Evolutionary conservation across 83 land plant species (phyloP), one percentile per base, ranked within the genome.

Genomic region (Picea mariana): DNA sequence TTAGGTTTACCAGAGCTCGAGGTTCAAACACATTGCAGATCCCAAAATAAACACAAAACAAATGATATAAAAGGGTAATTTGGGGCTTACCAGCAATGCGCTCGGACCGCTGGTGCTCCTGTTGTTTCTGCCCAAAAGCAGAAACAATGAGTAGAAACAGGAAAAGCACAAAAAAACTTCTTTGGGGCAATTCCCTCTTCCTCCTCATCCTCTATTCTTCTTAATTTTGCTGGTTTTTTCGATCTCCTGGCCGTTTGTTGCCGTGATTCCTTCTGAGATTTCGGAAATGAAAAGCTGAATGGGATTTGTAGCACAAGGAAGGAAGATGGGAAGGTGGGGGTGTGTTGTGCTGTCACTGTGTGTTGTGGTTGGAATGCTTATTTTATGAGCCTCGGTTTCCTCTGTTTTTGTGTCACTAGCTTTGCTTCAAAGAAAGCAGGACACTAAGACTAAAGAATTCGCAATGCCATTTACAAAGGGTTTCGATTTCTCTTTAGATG

Each of bases 341-440:
- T 44, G 55, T 9, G 77, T 73, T 73, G 77, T 47, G 4, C 24
- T 73, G 77, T 73, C 77, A 73, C 52, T 73, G 77, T 52, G 55
- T 44, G 18, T 73, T 73, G 44, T 72, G 44, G 77, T 73, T 73
- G 77, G 58, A 73, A 44, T 42, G 77, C 77, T 73, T 73, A 73
- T 73, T 73, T 73, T 44, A 73, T 73, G 24, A 42, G 58, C 23
- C 47, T 42, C 23, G 58, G 71, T 44, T 42, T 73, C 21, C 42
- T 20, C n/a, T 73, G 77, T 12, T 40, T 44, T 73, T 24, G 55
- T 44, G 42, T 44, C 3, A 73, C 58, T 52, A 9, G 13, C 58
- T 52, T 52, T 11, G 58, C 13, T 52, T 52, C 58, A 52, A 52
- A 52, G 58, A 52, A 52, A 52, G 2, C 58, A 52, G 55, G 58